Conservation (phyloP, 83 land plant genomes). For the Picea abies region DNA sequence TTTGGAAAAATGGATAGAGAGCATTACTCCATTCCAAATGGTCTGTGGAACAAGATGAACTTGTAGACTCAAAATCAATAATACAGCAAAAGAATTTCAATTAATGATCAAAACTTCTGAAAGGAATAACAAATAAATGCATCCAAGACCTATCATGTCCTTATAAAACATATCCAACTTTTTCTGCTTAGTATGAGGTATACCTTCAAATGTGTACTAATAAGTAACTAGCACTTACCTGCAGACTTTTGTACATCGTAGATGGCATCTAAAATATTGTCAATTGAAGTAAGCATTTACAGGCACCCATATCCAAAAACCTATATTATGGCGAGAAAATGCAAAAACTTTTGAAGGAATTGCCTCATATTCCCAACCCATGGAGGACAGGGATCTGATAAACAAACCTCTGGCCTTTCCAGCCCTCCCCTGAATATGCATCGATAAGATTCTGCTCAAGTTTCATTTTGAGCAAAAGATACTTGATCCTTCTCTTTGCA, state of each 20-base stretch:
- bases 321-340: neutral
- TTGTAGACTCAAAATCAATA: neutral
- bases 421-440: constrained; percentile 96
- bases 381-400: neutral
- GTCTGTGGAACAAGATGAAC: neutral
- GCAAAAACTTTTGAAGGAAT: neutral
- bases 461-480: constrained; percentile 77
- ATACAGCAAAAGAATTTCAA: neutral
- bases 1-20: neutral
- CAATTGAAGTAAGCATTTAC: neutral
- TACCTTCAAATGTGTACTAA: neutral
- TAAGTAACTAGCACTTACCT: neutral
- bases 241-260: neutral
- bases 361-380: neutral
- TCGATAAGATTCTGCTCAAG: constrained; percentile 94
- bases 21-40: neutral
- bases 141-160: neutral
- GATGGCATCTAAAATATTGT: neutral
- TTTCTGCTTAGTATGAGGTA: neutral
- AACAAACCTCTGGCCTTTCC: constrained; percentile 98
- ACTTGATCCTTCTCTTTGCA: constrained; percentile 77
- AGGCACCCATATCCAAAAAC: neutral
- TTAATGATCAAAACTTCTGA: neutral
- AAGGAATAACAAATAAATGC: neutral
- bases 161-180: neutral